phyloP scores from a whole-genome alignment of 441 rosid genomes.

The Brassica hybrid region DNA sequence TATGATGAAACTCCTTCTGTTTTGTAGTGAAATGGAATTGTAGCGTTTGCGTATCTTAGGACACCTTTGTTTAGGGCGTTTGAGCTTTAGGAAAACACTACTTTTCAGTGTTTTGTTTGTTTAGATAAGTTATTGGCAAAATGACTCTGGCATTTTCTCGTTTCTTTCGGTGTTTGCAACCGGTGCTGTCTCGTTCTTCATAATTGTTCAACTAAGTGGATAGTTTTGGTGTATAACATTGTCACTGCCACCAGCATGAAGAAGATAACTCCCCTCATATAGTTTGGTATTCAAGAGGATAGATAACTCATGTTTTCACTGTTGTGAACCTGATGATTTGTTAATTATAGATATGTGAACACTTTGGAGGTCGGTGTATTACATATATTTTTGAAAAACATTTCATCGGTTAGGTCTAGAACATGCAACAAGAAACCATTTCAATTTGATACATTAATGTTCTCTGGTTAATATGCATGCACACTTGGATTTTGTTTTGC shows the following conservation, averaged over 20 bases:
- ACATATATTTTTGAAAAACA: background rate
- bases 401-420: constrained; percentile 10
- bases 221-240: background rate
- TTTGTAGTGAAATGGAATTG: background rate
- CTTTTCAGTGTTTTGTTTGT: background rate
- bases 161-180: constrained; percentile 18
- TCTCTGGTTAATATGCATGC: background rate
- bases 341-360: constrained; percentile 10
- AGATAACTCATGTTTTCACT: background rate
- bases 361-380: background rate
- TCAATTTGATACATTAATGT: background rate
- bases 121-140: background rate
- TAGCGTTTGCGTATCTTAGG: background rate
- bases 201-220: constrained; percentile 10
- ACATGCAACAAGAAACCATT: background rate
- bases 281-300: constrained; percentile 1
- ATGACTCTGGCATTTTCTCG: background rate
- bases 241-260: background rate
- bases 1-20: constrained; percentile 4
- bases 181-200: background rate
- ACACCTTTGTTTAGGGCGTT: constrained; percentile 15
- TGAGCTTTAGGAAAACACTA: background rate
- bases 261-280: background rate
- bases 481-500: background rate
- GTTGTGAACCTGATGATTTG: background rate